Base-by-base conservation (phyloP, 176 grass and related monocot species). In the Juncus inflexus region DNA sequence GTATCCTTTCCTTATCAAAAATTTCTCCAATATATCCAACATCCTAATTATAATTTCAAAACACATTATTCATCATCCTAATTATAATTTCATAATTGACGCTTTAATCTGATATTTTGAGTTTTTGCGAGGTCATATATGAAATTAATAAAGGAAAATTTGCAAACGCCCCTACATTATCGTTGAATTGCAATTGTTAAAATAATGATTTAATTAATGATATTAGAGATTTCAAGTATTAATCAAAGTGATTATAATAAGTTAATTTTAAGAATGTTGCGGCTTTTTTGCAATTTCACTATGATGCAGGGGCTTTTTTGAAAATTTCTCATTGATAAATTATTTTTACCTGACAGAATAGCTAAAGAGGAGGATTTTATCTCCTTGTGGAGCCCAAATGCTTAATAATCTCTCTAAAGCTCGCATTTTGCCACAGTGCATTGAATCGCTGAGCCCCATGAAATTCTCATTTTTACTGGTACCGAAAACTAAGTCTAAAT, bases 21-120 rank as follows among this genome's bases (percentile, higher is more conserved):
- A 88, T 66, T 96, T 96, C 79, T 91, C 92, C 54, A 96, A 67
- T 91, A 96, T 96, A 69, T 96, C 92, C 69, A 96, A 78, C 92
- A 96, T 96, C 84, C 92, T 96, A 73, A 57, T 28, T 84, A 68
- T 37, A 42, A 75, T 38, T 55, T 71, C 71, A 68, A 58, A 71
- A 62, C 40, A 65, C 35, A 63, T 74, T 74, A 12, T 11, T 28
- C 19, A 28, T 28, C 19, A n/a, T n/a, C n/a, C n/a, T n/a, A n/a
- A n/a, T n/a, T n/a, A n/a, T n/a, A 63, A 38, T 40, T 56, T 9
- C 14, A 58, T 64, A 47, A 43, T 45, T 35, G 50, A 55, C 75
- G 69, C 57, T 9, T 35, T 37, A 9, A 12, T 71, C 40, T 13
- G 63, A 54, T 69, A 72, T 52, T 36, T 65, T 47, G 43, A 5